These are phyloP conservation scores for Dictyostelium firmibasis DNA, from an alignment of 78 protist genomes.

Conservation along the genomic window DNA sequence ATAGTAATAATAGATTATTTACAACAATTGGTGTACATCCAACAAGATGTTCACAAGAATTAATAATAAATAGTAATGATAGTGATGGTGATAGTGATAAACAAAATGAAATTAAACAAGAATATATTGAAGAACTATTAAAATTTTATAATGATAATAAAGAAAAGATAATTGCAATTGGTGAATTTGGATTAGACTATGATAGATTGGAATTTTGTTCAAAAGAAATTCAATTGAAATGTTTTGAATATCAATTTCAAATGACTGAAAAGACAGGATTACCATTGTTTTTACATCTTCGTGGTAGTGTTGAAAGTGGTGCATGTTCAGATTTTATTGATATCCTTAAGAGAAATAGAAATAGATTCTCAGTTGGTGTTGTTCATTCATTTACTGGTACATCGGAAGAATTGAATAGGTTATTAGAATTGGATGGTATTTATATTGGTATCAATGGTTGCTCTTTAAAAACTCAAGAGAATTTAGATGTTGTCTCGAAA, in stretches of 20 bases:
- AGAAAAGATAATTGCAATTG: slow-evolving; percentile 61
- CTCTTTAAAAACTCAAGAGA: slow-evolving; percentile 80
- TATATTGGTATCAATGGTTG: slow-evolving; percentile 83
- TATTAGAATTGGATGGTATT: slow-evolving; percentile 44
- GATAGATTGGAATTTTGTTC: slow-evolving; percentile 73
- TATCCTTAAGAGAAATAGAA: slow-evolving; percentile 23
- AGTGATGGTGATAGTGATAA: background rate
- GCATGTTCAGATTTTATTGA: slow-evolving; percentile 72
- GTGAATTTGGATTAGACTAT: slow-evolving; percentile 84
- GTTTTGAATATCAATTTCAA: slow-evolving; percentile 73
- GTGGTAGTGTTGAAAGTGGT: slow-evolving; percentile 2
- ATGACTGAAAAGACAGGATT: slow-evolving; percentile 10
- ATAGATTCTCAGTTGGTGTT: slow-evolving; percentile 60
- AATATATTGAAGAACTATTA: slow-evolving; percentile 3
- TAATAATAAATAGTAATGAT: background rate
- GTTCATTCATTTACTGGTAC: slow-evolving; percentile 84
- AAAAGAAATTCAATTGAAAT: slow-evolving; percentile 59
- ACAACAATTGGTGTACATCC: slow-evolving; percentile 84
- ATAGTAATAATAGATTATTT: slow-evolving; percentile 14
- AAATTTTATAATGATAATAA: slow-evolving; percentile 1
- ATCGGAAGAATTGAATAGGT: background rate
- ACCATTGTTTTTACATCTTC: slow-evolving; percentile 70
- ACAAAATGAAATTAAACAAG: background rate
- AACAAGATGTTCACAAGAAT: slow-evolving; percentile 45
- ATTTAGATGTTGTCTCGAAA: slow-evolving; percentile 40